Percentiles rank a stretch among this genome's conserved stretches.
Evolutionary conservation across 176 grass and related monocot species (phyloP).

Genomic region (Echinochloa phyllopogon): DNA sequence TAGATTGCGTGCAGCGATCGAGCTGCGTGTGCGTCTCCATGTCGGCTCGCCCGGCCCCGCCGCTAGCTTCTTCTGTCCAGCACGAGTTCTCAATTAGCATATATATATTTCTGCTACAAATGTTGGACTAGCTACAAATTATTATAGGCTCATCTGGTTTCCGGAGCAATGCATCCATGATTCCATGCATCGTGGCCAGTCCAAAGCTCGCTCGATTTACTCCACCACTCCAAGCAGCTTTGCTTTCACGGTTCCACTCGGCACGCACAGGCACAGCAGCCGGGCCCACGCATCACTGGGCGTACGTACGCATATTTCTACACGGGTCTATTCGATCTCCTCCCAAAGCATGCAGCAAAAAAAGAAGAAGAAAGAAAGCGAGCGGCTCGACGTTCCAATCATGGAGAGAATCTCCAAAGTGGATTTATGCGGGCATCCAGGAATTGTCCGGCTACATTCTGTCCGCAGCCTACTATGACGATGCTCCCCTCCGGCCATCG

Average conservation of each 20-base stretch:
- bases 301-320: not conserved
- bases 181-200: too few species aligned
- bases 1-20: too few species aligned
- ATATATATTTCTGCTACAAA: too few species aligned
- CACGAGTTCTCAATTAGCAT: too few species aligned
- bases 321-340: not conserved
- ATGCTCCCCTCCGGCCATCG: not conserved
- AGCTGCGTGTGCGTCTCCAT: too few species aligned
- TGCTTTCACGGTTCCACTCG: not conserved
- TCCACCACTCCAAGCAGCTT: not conserved
- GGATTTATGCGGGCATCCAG: conserved; percentile 44
- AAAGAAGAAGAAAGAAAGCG: not conserved
- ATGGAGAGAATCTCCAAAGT: conserved; percentile 49
- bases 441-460: conserved; percentile 46
- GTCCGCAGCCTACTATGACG: not conserved
- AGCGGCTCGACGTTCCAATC: conserved; percentile 42
- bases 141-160: too few species aligned
- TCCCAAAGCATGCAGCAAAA: too few species aligned
- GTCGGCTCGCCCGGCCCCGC: too few species aligned
- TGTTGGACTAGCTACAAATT: too few species aligned
- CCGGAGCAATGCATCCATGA: too few species aligned
- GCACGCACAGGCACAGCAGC: not conserved
- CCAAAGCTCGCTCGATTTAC: too few species aligned
- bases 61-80: too few species aligned
- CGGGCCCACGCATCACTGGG: not conserved